Percentiles rank a stretch among this genome's conserved stretches.
These are phyloP conservation scores for Colletotrichum sp. DNA, from an alignment of 2,329 filamentous ascomycete species.

Conservation along the genomic window DNA sequence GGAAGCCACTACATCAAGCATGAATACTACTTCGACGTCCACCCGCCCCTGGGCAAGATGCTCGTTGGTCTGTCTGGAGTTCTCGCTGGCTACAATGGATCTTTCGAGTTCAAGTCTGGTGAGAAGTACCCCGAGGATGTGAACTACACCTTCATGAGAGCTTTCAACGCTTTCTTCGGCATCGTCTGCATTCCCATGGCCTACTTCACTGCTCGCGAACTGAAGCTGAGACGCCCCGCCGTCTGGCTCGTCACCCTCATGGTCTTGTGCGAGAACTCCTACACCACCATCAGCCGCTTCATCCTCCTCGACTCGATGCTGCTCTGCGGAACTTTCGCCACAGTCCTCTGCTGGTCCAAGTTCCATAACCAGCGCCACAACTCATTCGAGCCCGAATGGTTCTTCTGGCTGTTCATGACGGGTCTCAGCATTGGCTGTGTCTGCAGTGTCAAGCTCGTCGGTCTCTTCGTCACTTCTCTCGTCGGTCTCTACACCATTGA, in stretches of 20 bases:
- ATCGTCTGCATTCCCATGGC: conserved; percentile 91
- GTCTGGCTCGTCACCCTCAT: conserved; percentile 96
- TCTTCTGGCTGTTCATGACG: conserved; percentile 90
- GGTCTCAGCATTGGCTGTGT: conserved; percentile 97
- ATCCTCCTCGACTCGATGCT: conserved; percentile 99
- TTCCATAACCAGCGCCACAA: conserved; percentile 89
- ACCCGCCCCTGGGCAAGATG: conserved; percentile 97
- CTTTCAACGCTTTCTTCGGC: conserved; percentile 96
- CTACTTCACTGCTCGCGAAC: conserved; percentile 91
- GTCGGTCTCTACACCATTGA: conserved; percentile 96
- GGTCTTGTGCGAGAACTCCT: conserved; percentile 99
- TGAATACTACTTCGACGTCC: conserved; percentile 94
- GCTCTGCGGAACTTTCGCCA: conserved; percentile 97
- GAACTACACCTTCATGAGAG: conserved; percentile 97
- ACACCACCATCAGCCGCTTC: conserved; percentile 97
- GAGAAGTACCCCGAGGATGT: conserved; percentile 93
- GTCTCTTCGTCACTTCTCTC: conserved; percentile 91
- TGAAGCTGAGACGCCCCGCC: conserved; percentile 83
- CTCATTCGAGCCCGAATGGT: conserved; percentile 92
- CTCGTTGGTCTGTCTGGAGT: conserved; percentile 96
- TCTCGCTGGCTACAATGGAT: conserved; percentile 96
- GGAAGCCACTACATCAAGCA: conserved; percentile 98
- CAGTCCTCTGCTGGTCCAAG: conserved; percentile 94
- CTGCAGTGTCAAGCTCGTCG: conserved; percentile 98
- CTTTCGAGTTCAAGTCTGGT: conserved; percentile 99